A percentile compares a stretch with the other conserved stretches of the same genome.
Evolutionary conservation across 768 basidiomycete species (phyloP).

Genomic region (Termitomyces sp.): DNA sequence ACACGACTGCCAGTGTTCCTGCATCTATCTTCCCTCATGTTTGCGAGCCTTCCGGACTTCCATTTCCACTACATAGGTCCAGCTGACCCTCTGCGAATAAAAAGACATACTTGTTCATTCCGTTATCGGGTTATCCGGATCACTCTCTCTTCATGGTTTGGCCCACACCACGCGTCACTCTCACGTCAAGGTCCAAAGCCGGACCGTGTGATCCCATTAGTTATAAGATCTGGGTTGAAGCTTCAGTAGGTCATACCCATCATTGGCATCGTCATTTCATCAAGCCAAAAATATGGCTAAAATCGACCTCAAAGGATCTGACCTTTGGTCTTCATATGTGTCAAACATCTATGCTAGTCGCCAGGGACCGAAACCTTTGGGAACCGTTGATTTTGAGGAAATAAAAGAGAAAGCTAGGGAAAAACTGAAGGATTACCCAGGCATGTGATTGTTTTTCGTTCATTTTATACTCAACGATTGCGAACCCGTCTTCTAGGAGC

Average conservation of each 20-base stretch:
- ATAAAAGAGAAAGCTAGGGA: constrained; percentile 67
- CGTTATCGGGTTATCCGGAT: background rate
- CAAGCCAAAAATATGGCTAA: background rate
- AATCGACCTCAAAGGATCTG: background rate
- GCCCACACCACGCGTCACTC: background rate
- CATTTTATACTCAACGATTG: background rate
- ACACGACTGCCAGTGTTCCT: background rate
- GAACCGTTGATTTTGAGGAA: constrained; percentile 56
- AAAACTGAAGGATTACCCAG: constrained; percentile 49
- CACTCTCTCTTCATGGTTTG: background rate
- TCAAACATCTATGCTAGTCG: constrained; percentile 32
- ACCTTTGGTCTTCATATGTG: constrained; percentile 38
- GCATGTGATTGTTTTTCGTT: constrained; percentile 26
- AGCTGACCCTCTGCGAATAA: background rate
- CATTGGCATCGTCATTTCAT: background rate
- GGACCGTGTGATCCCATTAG: background rate
- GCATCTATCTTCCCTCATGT: background rate
- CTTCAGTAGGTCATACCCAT: background rate
- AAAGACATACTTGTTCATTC: background rate
- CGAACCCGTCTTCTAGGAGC: constrained; percentile 33
- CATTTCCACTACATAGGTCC: background rate
- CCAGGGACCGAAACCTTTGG: constrained; percentile 40
- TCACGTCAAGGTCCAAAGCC: background rate
- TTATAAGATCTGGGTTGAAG: too few relatives aligned
- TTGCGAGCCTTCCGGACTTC: background rate